Evolutionary conservation across 805 yeast species (phyloP), one percentile per base, ranked within the genome.

Genomic region (Metschnikowia gruessii): DNA sequence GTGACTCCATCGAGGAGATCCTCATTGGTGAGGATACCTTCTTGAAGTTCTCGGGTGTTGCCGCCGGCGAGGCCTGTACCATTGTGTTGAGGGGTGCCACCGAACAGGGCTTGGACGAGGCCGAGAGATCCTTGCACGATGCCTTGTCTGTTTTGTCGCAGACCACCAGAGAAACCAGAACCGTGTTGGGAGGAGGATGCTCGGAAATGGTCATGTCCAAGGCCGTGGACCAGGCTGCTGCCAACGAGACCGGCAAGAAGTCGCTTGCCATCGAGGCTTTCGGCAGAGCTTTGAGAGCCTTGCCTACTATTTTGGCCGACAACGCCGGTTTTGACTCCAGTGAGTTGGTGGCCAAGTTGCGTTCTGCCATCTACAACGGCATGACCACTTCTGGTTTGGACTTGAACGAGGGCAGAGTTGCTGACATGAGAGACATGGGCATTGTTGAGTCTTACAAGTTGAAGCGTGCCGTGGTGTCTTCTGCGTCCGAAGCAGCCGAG

Each of bases 401-500:
- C 63, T 78, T 94, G 59, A 82, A 87, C 63, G 75, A 76, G 34
- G 99, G 99, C 52, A 73, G 67, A 37, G 83, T 94, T 51, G 95
- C 90, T 12, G 99, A 94, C 65, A 92, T 94, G 95, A 81, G 96
- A 66, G 94, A 90, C 52, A 69, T 84, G 57, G 99, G 98, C 18
- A 80, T 92, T 56, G 90, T 94, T 43, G 99, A 94, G 71, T 83
- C 95, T 53, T 94, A 78, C 70, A 92, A 91, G 69, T 78, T 94
- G 66, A 94, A 94, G 72, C 77, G 81, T 53, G 96, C 97, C 2
- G 99, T 95, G 13, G 97, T 94, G 15, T 80, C 90, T 12, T 84
- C 95, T 39, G 98, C 99, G 4, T 77, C 96, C n/a, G 99, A 94
- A 72, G 99, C 99, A 28, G 95, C 98, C 4, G 98, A 94, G 72